Evolutionary conservation across 805 yeast species (phyloP).

Genomic region (Nakazawaea sp.): DNA sequence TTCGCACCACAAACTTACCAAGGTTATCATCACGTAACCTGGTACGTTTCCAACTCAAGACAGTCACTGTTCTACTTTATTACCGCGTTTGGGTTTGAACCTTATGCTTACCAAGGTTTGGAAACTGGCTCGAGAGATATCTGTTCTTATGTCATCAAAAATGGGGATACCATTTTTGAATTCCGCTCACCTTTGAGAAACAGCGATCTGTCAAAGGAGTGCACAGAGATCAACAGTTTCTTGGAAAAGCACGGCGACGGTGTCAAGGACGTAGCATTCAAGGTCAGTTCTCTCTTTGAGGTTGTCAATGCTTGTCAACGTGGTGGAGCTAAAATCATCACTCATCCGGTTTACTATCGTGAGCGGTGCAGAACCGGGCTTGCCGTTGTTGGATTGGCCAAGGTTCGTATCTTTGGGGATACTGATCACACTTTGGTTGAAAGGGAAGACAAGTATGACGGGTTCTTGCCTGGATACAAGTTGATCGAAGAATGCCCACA

Average conservation of each 20-base stretch:
- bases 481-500: conserved; percentile 1
- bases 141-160: conserved; percentile 54
- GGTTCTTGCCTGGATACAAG: conserved; percentile 48
- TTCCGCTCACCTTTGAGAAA: conserved; percentile 30
- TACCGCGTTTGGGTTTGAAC: conserved; percentile 53
- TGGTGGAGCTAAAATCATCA: conserved; percentile 42
- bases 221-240: conserved; percentile 33
- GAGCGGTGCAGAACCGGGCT: conserved; percentile 18
- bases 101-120: conserved; percentile 57
- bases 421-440: conserved; percentile 65
- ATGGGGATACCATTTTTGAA: conserved; percentile 47
- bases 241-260: conserved; percentile 66
- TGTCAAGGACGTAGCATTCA: conserved; percentile 69
- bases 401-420: conserved; percentile 50
- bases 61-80: conserved; percentile 51
- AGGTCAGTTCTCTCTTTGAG: conserved; percentile 43
- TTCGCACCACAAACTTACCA: conserved; percentile 1
- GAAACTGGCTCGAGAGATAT: conserved; percentile 57
- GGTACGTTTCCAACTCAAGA: conserved; percentile 70
- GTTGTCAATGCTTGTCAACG: conserved; percentile 39
- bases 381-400: conserved; percentile 38
- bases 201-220: conserved; percentile 1
- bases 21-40: conserved; percentile 61
- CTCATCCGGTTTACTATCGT: conserved; percentile 12
- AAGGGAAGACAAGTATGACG: conserved; percentile 24